phyloP scores from a whole-genome alignment of 805 yeast genomes.

The Wickerhamiella brachini region DNA sequence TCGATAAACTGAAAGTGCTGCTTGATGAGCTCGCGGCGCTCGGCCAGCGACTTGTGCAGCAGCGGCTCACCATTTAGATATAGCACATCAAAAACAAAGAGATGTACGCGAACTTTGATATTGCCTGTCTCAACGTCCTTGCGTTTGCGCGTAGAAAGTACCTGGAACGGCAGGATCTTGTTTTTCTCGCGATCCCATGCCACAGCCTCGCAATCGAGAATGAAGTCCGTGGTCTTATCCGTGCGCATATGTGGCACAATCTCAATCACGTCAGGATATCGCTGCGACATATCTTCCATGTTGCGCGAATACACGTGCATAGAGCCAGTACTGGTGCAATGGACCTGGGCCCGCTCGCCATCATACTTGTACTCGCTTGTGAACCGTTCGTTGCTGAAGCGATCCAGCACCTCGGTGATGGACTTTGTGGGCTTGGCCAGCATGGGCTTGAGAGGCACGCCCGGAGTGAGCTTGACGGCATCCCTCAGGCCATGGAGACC shows the following conservation, averaged over 20 bases:
- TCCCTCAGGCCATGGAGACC: slow-evolving; percentile 58
- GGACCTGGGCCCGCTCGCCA: slow-evolving; percentile 96
- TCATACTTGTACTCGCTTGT: slow-evolving; percentile 96
- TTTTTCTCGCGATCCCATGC: slow-evolving; percentile 77
- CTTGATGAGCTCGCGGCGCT: slow-evolving; percentile 50
- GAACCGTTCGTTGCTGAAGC: slow-evolving; percentile 71
- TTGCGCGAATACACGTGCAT: slow-evolving; percentile 80
- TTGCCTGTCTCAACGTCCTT: slow-evolving; percentile 82
- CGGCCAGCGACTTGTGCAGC: slow-evolving; percentile 50
- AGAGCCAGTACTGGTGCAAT: slow-evolving; percentile 46
- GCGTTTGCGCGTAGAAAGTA: slow-evolving; percentile 81
- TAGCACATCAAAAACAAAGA: slow-evolving; percentile 82
- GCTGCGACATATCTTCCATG: slow-evolving; percentile 91
- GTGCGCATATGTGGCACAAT: slow-evolving; percentile 48
- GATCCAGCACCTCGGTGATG: slow-evolving; percentile 78
- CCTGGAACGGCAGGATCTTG: slow-evolving; percentile 89
- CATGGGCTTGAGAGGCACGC: slow-evolving; percentile 95
- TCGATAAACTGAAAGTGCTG: slow-evolving; percentile 44
- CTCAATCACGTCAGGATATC: slow-evolving; percentile 80
- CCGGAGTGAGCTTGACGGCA: slow-evolving; percentile 69
- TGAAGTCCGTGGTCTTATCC: slow-evolving; percentile 37
- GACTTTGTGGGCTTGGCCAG: slow-evolving; percentile 95
- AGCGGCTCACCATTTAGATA: slow-evolving; percentile 61
- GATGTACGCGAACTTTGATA: slow-evolving; percentile 79
- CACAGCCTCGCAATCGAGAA: slow-evolving; percentile 92